These are phyloP conservation scores for Gracilariopsis chorda DNA, from an alignment of 23 red algal species.

Conservation along the genomic window DNA sequence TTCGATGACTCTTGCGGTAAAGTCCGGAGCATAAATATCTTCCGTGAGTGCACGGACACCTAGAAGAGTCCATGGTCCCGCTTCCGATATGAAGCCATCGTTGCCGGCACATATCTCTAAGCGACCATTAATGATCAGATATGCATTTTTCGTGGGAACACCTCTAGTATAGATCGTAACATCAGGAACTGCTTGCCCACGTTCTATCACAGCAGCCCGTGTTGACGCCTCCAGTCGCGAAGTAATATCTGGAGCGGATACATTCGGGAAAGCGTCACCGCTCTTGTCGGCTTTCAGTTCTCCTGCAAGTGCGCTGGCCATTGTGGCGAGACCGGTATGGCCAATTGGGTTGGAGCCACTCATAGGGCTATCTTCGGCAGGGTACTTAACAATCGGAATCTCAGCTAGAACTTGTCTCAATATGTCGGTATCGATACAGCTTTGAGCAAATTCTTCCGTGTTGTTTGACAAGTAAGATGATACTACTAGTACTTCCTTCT, in stretches of 20 bases:
- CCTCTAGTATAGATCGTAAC: slow-evolving; percentile 72
- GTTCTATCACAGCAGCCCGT: neutral
- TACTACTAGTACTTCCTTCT: slow-evolving; percentile 71
- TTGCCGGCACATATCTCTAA: slow-evolving; percentile 73
- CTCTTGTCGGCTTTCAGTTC: neutral
- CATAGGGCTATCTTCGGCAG: neutral
- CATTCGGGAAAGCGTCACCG: neutral
- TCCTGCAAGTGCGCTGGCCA: neutral
- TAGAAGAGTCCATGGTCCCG: slow-evolving; percentile 90
- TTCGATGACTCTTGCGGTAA: slow-evolving; percentile 82
- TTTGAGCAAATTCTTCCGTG: slow-evolving; percentile 63
- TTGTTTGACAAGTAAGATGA: slow-evolving; percentile 67
- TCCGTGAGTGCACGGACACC: slow-evolving; percentile 72
- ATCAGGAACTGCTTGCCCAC: slow-evolving; percentile 7
- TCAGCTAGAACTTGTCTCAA: slow-evolving; percentile 49
- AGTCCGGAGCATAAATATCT: slow-evolving; percentile 93
- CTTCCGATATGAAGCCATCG: slow-evolving; percentile 74
- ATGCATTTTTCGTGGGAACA: slow-evolving; percentile 85
- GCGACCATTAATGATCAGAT: slow-evolving; percentile 82
- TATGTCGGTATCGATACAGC: slow-evolving; percentile 28
- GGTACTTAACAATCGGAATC: slow-evolving; percentile 59
- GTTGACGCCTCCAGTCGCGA: slow-evolving; percentile 8
- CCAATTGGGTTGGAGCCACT: neutral
- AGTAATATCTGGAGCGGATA: neutral
- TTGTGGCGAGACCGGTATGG: neutral